A percentile compares a stretch with the other conserved stretches of the same genome.
Conservation (phyloP, 2,329 filamentous ascomycete species). For the Orbilia brochopaga region DNA sequence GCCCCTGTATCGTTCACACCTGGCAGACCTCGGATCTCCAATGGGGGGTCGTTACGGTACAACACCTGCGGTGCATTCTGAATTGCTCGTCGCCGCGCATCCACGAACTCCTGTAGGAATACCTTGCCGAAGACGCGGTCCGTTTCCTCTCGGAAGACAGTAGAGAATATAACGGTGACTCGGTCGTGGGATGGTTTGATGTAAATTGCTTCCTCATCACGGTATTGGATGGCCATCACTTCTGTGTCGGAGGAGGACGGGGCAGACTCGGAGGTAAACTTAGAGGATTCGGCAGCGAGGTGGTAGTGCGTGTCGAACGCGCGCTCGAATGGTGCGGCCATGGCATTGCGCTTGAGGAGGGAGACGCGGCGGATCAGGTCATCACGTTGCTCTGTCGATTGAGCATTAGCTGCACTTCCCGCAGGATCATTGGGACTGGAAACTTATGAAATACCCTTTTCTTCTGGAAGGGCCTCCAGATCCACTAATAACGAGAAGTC, state of each 20-base stretch:
- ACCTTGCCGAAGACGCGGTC: slow-evolving; percentile 97
- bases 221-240: slow-evolving; percentile 96
- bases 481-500: slow-evolving; percentile 95
- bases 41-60: slow-evolving; percentile 90
- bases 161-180: slow-evolving; percentile 99
- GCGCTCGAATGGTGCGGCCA: slow-evolving; percentile 97
- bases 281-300: slow-evolving; percentile 83
- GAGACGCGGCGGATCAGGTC: slow-evolving; percentile 86
- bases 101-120: slow-evolving; percentile 97
- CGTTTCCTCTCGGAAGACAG: slow-evolving; percentile 95
- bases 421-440: background rate
- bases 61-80: slow-evolving; percentile 98
- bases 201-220: slow-evolving; percentile 98
- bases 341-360: slow-evolving; percentile 94
- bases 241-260: slow-evolving; percentile 93
- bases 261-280: slow-evolving; percentile 91
- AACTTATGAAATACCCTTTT: slow-evolving; percentile 67
- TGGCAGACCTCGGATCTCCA: slow-evolving; percentile 85
- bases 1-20: slow-evolving; percentile 75
- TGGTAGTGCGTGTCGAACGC: slow-evolving; percentile 92
- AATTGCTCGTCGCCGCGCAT: slow-evolving; percentile 89
- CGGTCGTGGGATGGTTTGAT: slow-evolving; percentile 97
- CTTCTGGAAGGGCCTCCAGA: slow-evolving; percentile 80
- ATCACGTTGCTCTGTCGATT: slow-evolving; percentile 74
- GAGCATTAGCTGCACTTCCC: background rate